Evolutionary conservation across 371 early-diverging fungal genomes (phyloP).

Genomic region (Quaeritorhiza haematococci): DNA sequence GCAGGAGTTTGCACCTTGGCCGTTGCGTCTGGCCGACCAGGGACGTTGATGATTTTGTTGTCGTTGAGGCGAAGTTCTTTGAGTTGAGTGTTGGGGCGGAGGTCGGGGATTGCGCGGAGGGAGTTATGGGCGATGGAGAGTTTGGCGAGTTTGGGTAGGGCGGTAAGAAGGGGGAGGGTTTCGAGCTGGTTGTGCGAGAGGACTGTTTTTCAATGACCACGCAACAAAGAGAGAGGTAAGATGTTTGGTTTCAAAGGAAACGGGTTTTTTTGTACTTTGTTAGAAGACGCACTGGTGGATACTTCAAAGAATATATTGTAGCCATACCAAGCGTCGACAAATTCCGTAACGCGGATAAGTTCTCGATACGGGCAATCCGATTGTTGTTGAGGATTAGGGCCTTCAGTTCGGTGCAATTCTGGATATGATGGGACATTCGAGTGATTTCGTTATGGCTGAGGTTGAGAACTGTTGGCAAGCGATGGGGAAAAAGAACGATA

Average conservation of each 20-base stretch:
- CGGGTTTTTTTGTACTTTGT: neutral
- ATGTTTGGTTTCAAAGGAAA: neutral
- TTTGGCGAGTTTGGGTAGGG: slow-evolving; percentile 60
- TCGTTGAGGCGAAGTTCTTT: slow-evolving; percentile 75
- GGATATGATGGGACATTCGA: slow-evolving; percentile 56
- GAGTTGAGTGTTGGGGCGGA: slow-evolving; percentile 47
- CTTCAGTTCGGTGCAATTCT: slow-evolving; percentile 57
- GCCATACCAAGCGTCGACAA: slow-evolving; percentile 66
- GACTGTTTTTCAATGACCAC: slow-evolving; percentile 33
- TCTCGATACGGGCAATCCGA: slow-evolving; percentile 57
- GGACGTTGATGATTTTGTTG: slow-evolving; percentile 64
- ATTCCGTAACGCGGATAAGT: slow-evolving; percentile 50
- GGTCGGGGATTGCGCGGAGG: slow-evolving; percentile 62
- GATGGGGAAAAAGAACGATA: too few species aligned
- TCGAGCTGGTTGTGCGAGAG: slow-evolving; percentile 75
- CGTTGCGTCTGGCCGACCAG: slow-evolving; percentile 47
- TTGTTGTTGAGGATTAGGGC: slow-evolving; percentile 83
- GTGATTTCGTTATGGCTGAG: slow-evolving; percentile 66
- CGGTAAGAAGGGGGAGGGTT: slow-evolving; percentile 49
- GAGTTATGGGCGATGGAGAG: slow-evolving; percentile 72
- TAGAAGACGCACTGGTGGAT: too few species aligned
- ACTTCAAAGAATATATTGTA: neutral
- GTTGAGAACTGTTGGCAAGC: slow-evolving; percentile 63
- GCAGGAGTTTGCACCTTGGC: slow-evolving; percentile 3
- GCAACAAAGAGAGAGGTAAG: neutral